Evolutionary conservation across 2,329 filamentous ascomycete genomes (phyloP), one percentile per base, ranked within the genome.

Genomic region (Geoglossum cookeanum): DNA sequence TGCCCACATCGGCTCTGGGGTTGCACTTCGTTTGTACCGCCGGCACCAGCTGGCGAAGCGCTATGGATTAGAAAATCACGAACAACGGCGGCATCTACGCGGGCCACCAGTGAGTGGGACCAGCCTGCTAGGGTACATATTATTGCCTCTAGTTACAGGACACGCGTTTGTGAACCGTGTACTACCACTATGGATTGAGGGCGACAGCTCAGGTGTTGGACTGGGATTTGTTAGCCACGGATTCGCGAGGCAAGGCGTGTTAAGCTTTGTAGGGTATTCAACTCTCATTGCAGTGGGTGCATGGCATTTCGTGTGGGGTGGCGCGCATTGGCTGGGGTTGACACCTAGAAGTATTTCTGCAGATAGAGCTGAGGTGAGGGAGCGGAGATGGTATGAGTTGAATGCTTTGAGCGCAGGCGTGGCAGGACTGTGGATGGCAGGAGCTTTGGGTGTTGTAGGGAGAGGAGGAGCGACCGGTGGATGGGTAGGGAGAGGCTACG

Each of bases 171-270:
- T 89, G 58, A 94, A 94, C 68, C 80, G 91, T 37, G 70, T 80
- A 2, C 73, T 94, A 30, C 91, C 92, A 1, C 69, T 90, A 37
- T 73, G 79, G 32, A 78, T 88, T 49, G 86, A 94, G 57, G 90
- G 90, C 5, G 88, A 90, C 59, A 89, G 83, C 59, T 86, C 87
- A n/a, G 84, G 91, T 57, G 83, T 96, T 45, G 86, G 87, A 0
- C 73, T 97, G 11, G 83, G 80, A 11, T 97, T 86, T 67, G 83
- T 96, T 6, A 80, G 83, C 11, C 90, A 97, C 69, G 87, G 87
- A 2, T 92, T 96, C 65, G 81, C 85, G 33, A 77, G 79, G 13
- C 83, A 87, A 64, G 81, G 83, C 0, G 62, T 75, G 1, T 67
- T 84, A 7, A 80, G 85, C n/a, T 84, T 81, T 67, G 63, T 76